Base-by-base conservation (phyloP, 2,329 filamentous ascomycete genomes). In the Lachnum nothofagi region DNA sequence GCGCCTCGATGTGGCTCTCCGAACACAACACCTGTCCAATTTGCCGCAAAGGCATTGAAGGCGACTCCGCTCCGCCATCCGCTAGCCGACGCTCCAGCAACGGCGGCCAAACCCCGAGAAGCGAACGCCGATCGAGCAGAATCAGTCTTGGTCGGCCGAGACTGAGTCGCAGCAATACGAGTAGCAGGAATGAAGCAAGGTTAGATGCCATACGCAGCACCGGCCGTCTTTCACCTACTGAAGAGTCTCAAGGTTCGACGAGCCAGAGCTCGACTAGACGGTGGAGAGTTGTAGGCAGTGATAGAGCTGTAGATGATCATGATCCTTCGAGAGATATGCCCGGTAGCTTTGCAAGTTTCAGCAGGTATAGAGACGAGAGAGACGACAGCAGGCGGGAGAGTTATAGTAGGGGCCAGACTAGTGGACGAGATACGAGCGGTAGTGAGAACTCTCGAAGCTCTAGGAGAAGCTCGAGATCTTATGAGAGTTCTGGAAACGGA, bases 1-100 rank as follows among this genome's bases (percentile, higher is more conserved):
- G 91, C 61, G 86, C 93, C 27, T 77, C 82, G 20, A 75, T 86
- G 42, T 97, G 91, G 91, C 71, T 97, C 44, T 80, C 79, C 60
- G 87, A 95, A 67, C 91, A 96, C 67, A 90, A 96, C 61, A 95
- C 91, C 0, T 97, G 91, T 61, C 91, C 91, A 1, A 85, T 90
- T 45, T 91, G 87, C 63, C 78, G 87, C 33, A 78, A 65, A 54
- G 64, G 64, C 7, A 61, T 67, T 9, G 62, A 58, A 40, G 55
- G 50, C 6, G 57, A 57, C 0, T 31, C 54, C 12, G 20, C 54
- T 3, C 29, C 58, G 16, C 37, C 48, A 33, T 33, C 49, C 6
- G 41, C 34, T 31, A 51, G 43, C 19, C 38, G 55, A 42, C 47
- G 54, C 42, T 44, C 54, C 23, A 59, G 54, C 37, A 40, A 54